A percentile compares a stretch with the other conserved stretches of the same genome.
These are phyloP conservation scores for Salix brachista DNA, from an alignment of 345 rosid genomes.

Conservation along the genomic window DNA sequence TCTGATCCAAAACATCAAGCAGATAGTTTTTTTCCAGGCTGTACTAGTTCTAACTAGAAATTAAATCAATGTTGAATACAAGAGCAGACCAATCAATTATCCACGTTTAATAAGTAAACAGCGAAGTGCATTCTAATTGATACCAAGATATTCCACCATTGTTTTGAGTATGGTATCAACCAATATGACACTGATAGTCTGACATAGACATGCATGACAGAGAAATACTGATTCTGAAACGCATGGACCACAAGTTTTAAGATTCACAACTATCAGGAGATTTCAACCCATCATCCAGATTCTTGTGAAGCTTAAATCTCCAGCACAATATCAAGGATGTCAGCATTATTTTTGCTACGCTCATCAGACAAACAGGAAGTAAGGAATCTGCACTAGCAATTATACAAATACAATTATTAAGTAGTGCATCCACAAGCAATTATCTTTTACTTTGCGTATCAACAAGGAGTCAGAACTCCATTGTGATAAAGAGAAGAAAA, in stretches of 20 bases:
- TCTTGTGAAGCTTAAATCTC: slow-evolving; percentile 6
- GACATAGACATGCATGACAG: background rate
- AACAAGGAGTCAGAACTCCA: slow-evolving; percentile 29
- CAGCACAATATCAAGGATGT: background rate
- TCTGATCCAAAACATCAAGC: background rate
- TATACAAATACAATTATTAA: background rate
- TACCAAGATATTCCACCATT: background rate
- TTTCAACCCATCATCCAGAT: background rate
- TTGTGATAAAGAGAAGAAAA: slow-evolving; percentile 25
- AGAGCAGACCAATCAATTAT: background rate
- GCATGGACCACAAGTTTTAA: background rate
- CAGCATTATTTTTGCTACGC: background rate
- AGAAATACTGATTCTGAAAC: background rate
- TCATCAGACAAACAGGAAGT: slow-evolving; percentile 8
- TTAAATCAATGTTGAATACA: background rate
- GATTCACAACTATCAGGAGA: slow-evolving; percentile 3
- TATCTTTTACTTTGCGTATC: slow-evolving; percentile 1
- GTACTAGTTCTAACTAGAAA: background rate
- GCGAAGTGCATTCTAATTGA: background rate
- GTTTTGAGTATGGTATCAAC: background rate
- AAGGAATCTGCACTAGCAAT: slow-evolving; percentile 6
- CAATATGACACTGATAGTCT: background rate
- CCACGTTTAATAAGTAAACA: background rate
- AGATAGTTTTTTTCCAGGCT: background rate
- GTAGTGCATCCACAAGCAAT: slow-evolving; percentile 8